phyloP scores from a whole-genome alignment of 176 grass and related monocot species.

The Avena eriantha region DNA sequence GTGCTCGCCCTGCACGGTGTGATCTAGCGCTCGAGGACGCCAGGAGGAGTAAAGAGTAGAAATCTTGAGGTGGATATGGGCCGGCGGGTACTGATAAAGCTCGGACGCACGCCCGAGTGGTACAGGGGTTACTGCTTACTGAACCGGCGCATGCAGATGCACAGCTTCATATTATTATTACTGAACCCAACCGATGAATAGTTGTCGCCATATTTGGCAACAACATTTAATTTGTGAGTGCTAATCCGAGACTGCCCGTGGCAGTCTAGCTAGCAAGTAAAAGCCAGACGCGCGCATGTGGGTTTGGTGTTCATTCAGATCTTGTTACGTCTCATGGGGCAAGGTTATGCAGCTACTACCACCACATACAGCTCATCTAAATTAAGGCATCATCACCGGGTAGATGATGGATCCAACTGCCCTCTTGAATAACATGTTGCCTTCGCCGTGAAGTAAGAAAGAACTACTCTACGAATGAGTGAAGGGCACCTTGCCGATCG shows the following conservation, averaged over 20 bases:
- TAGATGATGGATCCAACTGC: constrained; percentile 41
- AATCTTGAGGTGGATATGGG: not conserved
- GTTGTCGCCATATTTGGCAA: no score
- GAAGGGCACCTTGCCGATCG: not conserved
- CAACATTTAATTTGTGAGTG: no score
- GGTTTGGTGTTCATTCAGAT: not conserved
- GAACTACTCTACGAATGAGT: not conserved
- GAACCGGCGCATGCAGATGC: not conserved
- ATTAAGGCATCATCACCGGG: constrained; percentile 35
- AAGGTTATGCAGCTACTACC: constrained; percentile 6
- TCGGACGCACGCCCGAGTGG: not conserved
- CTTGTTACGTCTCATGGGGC: not conserved
- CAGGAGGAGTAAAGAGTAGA: not conserved
- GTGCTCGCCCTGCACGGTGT: not conserved
- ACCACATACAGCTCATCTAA: constrained; percentile 42
- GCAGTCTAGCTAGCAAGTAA: no score
- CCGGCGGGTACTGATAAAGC: no score
- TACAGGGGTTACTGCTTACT: not conserved
- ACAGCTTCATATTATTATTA: not conserved
- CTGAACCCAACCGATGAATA: not conserved
- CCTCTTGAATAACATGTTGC: constrained; percentile 42
- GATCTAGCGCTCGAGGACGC: not conserved
- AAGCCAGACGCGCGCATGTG: not conserved
- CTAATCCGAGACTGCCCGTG: no score
- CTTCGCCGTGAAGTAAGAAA: not conserved